Base-by-base conservation (phyloP, 768 basidiomycete genomes). In the Podaxis sp. region DNA sequence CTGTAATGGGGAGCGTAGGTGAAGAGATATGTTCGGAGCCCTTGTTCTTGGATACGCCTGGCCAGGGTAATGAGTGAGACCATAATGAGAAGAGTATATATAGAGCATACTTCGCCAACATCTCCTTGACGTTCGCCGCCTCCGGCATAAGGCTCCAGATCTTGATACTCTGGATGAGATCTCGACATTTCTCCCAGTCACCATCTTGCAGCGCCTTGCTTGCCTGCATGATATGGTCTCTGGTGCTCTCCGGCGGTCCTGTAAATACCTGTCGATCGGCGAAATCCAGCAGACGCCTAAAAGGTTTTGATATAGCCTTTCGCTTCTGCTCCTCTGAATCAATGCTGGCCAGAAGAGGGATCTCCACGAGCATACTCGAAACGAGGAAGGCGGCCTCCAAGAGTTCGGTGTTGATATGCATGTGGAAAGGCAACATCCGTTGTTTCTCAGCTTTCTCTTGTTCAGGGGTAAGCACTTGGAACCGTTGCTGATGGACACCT, bases 151-250 rank as follows among this genome's bases (percentile, higher is more conserved):
- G 77, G 68, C 87, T 89, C 97, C 97, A 99, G 37, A 99, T 95
- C 77, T 97, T 99, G 82, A 99, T 99, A 71, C 90, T 88, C 72
- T 95, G 89, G 58, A 99, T 87, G 58, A 99, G 81, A 71, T 99
- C 96, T 51, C 91, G 86, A 70, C 95, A 96, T 70, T 90, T 88
- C 73, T 96, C 92, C 97, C 97, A 99, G 69, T 99, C 95, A 17
- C 96, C 97, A 65, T 91, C 87, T 76, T 98, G 95, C 52, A 99
- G 76, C 1, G 97, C 96, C 76, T 95, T 98, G 76, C 91, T 93
- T 1, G 97, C 97, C 75, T 99, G 96, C 93, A 99, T 97, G 75
- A 99, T 96, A 73, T 99, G 97, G 71, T 99, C 97, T 37, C 97
- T 82, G 36, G 96, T 99, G 70, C 93, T 98, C 76, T 99, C 97